phyloP scores from a whole-genome alignment of 805 yeast genomes.

The Saturnispora sekii region DNA sequence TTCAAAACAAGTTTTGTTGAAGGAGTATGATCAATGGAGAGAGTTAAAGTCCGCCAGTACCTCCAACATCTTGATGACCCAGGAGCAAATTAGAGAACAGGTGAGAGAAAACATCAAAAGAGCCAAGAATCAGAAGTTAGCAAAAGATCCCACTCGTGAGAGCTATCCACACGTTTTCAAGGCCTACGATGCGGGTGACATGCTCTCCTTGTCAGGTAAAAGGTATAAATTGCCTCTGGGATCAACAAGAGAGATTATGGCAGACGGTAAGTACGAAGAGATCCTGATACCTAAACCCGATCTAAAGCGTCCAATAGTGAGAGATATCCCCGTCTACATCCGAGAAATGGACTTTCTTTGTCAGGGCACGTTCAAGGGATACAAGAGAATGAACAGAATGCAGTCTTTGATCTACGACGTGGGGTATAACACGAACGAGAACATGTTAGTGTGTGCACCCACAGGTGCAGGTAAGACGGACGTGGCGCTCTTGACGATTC shows the following conservation, averaged over 20 bases:
- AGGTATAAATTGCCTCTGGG: slow-evolving; percentile 75
- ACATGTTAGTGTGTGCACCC: slow-evolving; percentile 94
- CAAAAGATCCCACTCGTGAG: slow-evolving; percentile 35
- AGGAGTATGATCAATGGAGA: slow-evolving; percentile 12
- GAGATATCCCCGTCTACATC: slow-evolving; percentile 45
- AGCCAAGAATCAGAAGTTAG: slow-evolving; percentile 40
- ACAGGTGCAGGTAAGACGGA: slow-evolving; percentile 98
- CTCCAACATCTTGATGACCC: slow-evolving; percentile 33
- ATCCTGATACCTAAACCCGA: slow-evolving; percentile 72
- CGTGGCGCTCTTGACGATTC: slow-evolving; percentile 72
- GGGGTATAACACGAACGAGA: slow-evolving; percentile 87
- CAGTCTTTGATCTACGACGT: slow-evolving; percentile 88
- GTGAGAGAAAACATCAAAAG: slow-evolving; percentile 39
- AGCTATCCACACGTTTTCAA: slow-evolving; percentile 84
- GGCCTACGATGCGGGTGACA: slow-evolving; percentile 55
- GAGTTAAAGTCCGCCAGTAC: background rate
- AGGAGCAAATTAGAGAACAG: slow-evolving; percentile 45
- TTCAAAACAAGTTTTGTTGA: slow-evolving; percentile 29
- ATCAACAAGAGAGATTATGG: slow-evolving; percentile 52
- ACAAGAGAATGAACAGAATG: slow-evolving; percentile 70
- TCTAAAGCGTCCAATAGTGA: slow-evolving; percentile 32
- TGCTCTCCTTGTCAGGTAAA: slow-evolving; percentile 71
- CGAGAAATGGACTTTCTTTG: slow-evolving; percentile 66
- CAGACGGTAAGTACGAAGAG: slow-evolving; percentile 47
- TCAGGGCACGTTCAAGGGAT: slow-evolving; percentile 73